A percentile compares a stretch with the other conserved stretches of the same genome.
Evolutionary conservation across 495 filamentous ascomycete genomes (phyloP).

Genomic region (Neohortaea acidophila): DNA sequence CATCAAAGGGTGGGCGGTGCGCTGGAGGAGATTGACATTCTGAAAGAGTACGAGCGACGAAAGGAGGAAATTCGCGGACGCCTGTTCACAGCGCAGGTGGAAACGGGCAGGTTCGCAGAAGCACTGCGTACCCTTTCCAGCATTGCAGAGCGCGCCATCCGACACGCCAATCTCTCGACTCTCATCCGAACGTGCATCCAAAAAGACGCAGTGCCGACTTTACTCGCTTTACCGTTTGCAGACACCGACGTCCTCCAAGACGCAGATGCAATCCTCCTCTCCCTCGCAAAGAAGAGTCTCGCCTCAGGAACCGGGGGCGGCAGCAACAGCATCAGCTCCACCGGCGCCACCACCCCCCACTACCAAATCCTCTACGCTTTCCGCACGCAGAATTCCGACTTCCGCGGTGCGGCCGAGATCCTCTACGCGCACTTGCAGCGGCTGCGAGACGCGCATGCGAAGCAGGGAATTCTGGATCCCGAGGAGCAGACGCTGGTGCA

Average conservation of each 20-base stretch:
- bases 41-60: constrained; percentile 5
- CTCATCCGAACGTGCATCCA: constrained; percentile 10
- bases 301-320: constrained; percentile 28
- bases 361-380: constrained; percentile 63
- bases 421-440: constrained; percentile 52
- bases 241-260: constrained; percentile 49
- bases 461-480: constrained; percentile 41
- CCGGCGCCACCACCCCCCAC: constrained; percentile 35
- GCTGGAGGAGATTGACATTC: constrained; percentile 1
- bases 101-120: constrained; percentile 61
- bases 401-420: constrained; percentile 71
- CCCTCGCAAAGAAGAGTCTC: constrained; percentile 43
- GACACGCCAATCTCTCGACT: constrained; percentile 2
- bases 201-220: constrained; percentile 22
- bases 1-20: neutral
- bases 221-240: constrained; percentile 56
- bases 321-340: no score
- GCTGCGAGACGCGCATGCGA: constrained; percentile 35
- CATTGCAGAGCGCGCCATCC: constrained; percentile 5
- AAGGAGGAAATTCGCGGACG: constrained; percentile 59
- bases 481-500: constrained; percentile 40
- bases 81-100: constrained; percentile 64
- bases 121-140: constrained; percentile 59
- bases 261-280: constrained; percentile 62
- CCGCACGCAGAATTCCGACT: constrained; percentile 68